Evolutionary conservation across 345 rosid genomes (phyloP), one percentile per base, ranked within the genome.

Genomic region (Jatropha curcas): DNA sequence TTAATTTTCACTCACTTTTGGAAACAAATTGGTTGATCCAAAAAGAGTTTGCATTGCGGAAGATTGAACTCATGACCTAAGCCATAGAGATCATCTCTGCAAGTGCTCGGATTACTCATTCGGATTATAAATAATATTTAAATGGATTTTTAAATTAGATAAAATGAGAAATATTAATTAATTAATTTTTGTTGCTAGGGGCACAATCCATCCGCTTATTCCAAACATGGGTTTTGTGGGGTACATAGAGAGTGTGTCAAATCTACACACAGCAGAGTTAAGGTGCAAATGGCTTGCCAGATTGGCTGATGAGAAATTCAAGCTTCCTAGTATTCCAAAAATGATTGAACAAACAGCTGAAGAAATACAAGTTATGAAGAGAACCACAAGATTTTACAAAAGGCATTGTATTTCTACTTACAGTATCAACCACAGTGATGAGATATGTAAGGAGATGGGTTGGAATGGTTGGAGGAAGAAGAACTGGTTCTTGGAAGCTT

Each of bases 171-270:
- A 5, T n/a, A n/a, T n/a, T n/a, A n/a, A n/a, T n/a, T n/a, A n/a
- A 34, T 58, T 24, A 4, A 28, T 12, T 41, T 50, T 57, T 41
- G 17, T 16, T 64, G 53, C 65, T 80, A 84, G 89, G 75, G 89
- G 87, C n/a, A 90, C 93, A 14, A 84, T 90, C 71, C 90, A 90
- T 78, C 97, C 97, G 25, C 34, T 93, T 73, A 87, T 90, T 76
- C 96, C 98, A 13, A 92, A 89, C 83, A 88, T 82, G 91, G 94
- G 83, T 24, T 92, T 94, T 41, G 70, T 86, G 68, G 96, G 98
- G 22, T 92, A 86, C 68, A 77, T 92, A 22, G 96, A 94, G 72
- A 90, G 98, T 67, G 81, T 84, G 53, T 58, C 98, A 7, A 91
- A 89, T 77, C 87, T 94, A 58, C 97, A 89, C 83, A 86, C 91